Conservation (phyloP, 208 protist genomes). For the Acanthamoeba polyphaga region DNA sequence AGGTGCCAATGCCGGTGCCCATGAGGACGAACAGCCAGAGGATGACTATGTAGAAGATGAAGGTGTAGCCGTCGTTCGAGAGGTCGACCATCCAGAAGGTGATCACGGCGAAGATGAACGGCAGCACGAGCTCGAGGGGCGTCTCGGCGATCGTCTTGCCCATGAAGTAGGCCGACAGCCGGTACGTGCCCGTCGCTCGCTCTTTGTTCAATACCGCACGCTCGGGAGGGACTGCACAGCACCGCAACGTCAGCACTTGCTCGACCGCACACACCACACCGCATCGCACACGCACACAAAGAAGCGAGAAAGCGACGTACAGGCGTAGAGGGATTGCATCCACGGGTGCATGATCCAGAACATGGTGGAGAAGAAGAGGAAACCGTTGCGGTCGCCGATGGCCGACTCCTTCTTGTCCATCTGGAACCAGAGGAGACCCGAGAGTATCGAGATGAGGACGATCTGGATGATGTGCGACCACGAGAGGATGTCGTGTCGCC, state of each 20-base stretch:
- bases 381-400: constrained; percentile 78
- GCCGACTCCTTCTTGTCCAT: constrained; percentile 75
- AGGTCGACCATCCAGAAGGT: constrained; percentile 81
- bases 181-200: constrained; percentile 68
- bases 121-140: constrained; percentile 78
- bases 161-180: constrained; percentile 82
- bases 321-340: constrained; percentile 63
- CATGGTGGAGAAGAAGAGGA: constrained; percentile 81
- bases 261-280: background rate
- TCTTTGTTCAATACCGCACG: constrained; percentile 81
- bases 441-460: constrained; percentile 71
- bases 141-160: constrained; percentile 81
- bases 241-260: background rate
- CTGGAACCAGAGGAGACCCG: constrained; percentile 82
- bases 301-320: background rate
- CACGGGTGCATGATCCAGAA: constrained; percentile 80
- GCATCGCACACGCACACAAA: no score
- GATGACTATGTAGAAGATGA: constrained; percentile 77
- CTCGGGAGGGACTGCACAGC: constrained; percentile 62
- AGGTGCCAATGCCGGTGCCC: constrained; percentile 75
- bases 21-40: constrained; percentile 63
- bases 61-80: constrained; percentile 65
- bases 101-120: constrained; percentile 81
- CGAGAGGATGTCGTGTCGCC: constrained; percentile 64
- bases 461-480: constrained; percentile 78